These are phyloP conservation scores for Wickerhamomyces canadensis DNA, from an alignment of 805 yeast species.

Conservation along the genomic window DNA sequence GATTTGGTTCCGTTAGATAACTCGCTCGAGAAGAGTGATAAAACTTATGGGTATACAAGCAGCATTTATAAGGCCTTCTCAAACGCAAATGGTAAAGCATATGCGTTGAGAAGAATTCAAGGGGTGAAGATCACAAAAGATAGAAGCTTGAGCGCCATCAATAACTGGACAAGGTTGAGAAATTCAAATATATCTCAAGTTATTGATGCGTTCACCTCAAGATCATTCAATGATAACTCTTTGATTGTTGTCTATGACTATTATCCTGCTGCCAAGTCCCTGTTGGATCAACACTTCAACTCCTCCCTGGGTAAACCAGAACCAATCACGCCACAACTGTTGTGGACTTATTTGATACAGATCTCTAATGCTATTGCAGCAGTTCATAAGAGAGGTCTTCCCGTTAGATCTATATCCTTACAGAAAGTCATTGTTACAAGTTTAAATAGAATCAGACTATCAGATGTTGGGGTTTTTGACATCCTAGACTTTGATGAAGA, in stretches of 20 bases:
- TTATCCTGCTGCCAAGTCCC: constrained; percentile 69
- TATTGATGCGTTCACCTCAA: constrained; percentile 79
- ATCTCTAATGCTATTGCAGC: constrained; percentile 61
- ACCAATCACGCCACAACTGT: constrained; percentile 51
- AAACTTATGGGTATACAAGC: constrained; percentile 47
- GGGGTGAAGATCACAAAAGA: constrained; percentile 50
- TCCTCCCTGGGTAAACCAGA: constrained; percentile 36
- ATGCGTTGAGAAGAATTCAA: constrained; percentile 72
- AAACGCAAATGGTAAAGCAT: constrained; percentile 70
- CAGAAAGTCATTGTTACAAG: constrained; percentile 71
- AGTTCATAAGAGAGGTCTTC: constrained; percentile 59
- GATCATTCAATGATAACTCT: constrained; percentile 78
- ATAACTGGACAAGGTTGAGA: constrained; percentile 57
- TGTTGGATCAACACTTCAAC: constrained; percentile 62
- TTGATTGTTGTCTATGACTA: constrained; percentile 79
- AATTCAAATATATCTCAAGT: constrained; percentile 59
- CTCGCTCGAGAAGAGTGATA: constrained; percentile 28
- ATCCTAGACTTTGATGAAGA: constrained; percentile 42
- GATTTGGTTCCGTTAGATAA: constrained; percentile 78
- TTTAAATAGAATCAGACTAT: constrained; percentile 63
- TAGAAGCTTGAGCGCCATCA: constrained; percentile 51
- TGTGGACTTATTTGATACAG: constrained; percentile 79
- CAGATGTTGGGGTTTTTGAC: constrained; percentile 68
- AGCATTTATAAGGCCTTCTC: constrained; percentile 77
- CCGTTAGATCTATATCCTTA: constrained; percentile 57